Conservation (phyloP, 2,329 filamentous ascomycete genomes). For the Aureobasidium sp. region DNA sequence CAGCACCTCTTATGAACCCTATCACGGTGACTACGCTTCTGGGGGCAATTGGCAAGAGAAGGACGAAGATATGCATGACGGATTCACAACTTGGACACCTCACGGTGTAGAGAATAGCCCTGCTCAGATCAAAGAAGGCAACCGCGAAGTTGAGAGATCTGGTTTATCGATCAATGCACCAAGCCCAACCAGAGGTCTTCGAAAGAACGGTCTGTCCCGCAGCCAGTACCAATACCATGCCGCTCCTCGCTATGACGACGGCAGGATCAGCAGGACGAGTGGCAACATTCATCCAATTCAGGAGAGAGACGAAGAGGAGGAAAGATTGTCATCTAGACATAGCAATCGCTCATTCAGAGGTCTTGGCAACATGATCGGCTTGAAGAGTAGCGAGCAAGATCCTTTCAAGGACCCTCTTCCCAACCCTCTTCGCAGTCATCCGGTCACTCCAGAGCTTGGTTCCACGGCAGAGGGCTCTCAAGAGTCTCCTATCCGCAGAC, state of each 20-base stretch:
- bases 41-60: slow-evolving; percentile 17
- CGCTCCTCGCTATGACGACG: slow-evolving; percentile 41
- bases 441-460: slow-evolving; percentile 25
- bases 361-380: slow-evolving; percentile 17
- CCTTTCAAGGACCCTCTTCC: slow-evolving; percentile 36
- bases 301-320: slow-evolving; percentile 54
- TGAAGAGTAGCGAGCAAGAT: slow-evolving; percentile 26
- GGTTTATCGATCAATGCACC: slow-evolving; percentile 42
- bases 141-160: slow-evolving; percentile 37
- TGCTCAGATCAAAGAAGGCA: slow-evolving; percentile 16
- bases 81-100: slow-evolving; percentile 12
- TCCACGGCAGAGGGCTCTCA: background rate
- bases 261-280: slow-evolving; percentile 43
- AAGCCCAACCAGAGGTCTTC: slow-evolving; percentile 42
- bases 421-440: slow-evolving; percentile 31
- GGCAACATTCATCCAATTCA: slow-evolving; percentile 57
- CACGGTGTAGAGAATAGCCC: background rate
- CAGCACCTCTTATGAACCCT: background rate
- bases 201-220: slow-evolving; percentile 33
- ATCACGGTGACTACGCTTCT: background rate
- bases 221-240: slow-evolving; percentile 33
- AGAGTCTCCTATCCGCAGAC: slow-evolving; percentile 21
- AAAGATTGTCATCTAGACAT: slow-evolving; percentile 19
- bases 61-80: slow-evolving; percentile 11
- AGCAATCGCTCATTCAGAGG: slow-evolving; percentile 20